phyloP scores from a whole-genome alignment of 495 filamentous ascomycete species.

The Alectoria sarmentosa region DNA sequence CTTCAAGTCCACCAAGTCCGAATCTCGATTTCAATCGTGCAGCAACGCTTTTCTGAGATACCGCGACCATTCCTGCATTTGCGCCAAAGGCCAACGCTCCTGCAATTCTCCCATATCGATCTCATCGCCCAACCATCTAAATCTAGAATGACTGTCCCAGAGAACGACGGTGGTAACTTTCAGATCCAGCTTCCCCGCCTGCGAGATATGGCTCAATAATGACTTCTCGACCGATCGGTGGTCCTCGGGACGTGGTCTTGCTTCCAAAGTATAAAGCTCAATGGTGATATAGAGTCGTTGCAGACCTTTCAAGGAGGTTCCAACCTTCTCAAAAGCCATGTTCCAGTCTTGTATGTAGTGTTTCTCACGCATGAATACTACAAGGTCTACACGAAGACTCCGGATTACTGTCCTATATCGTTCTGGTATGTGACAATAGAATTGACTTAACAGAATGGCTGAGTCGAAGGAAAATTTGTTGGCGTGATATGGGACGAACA shows the following conservation, averaged over 20 bases:
- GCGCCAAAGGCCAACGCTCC: background rate
- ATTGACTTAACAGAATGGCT: no score
- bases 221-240: background rate
- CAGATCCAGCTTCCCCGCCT: background rate
- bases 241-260: background rate
- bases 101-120: background rate
- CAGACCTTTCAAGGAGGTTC: background rate
- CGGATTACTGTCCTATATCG: background rate
- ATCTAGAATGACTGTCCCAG: background rate
- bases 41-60: background rate
- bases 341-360: background rate
- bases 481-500: no score
- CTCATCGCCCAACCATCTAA: background rate
- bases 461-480: no score
- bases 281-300: background rate
- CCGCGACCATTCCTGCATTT: background rate
- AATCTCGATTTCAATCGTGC: background rate
- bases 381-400: background rate
- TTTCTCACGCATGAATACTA: background rate
- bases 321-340: background rate
- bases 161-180: background rate
- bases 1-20: background rate
- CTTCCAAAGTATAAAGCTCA: background rate
- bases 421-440: background rate
- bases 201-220: background rate